Percentiles rank a stretch among this genome's conserved stretches.
These are phyloP conservation scores for Trichophyton benhamiae DNA, from an alignment of 2,329 filamentous ascomycete genomes.

Conservation along the genomic window DNA sequence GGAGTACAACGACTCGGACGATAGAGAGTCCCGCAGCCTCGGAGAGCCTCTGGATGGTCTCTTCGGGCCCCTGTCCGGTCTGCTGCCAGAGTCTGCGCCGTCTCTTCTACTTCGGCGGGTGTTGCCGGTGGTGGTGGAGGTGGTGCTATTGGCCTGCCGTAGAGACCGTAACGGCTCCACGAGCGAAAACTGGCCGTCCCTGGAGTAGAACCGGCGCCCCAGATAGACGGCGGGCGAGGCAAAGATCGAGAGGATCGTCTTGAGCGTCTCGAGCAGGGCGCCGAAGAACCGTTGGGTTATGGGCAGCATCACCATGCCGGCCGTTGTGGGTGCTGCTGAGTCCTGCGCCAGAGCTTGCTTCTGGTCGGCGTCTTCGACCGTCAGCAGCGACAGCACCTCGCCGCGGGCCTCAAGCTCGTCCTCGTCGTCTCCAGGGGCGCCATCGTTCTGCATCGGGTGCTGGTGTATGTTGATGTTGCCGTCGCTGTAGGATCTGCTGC, in stretches of 20 bases:
- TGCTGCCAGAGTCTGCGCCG: neutral
- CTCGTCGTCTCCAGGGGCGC: slow-evolving; percentile 9
- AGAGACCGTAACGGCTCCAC: slow-evolving; percentile 59
- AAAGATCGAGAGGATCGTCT: slow-evolving; percentile 66
- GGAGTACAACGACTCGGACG: slow-evolving; percentile 36
- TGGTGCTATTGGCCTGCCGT: slow-evolving; percentile 17
- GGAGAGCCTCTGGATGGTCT: slow-evolving; percentile 15
- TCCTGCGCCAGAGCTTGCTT: slow-evolving; percentile 42
- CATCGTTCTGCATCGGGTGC: slow-evolving; percentile 20
- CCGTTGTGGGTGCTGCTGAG: slow-evolving; percentile 28
- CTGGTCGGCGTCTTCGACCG: slow-evolving; percentile 46
- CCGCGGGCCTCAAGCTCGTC: slow-evolving; percentile 26
- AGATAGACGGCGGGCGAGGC: slow-evolving; percentile 71
- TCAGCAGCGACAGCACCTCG: slow-evolving; percentile 29
- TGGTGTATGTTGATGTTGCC: slow-evolving; percentile 22
- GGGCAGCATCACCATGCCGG: slow-evolving; percentile 23
- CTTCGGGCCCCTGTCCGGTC: neutral
- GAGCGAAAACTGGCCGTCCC: slow-evolving; percentile 66
- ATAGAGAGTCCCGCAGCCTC: slow-evolving; percentile 23
- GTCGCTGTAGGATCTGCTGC: slow-evolving; percentile 33
- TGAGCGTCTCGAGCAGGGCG: slow-evolving; percentile 61
- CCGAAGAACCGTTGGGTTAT: slow-evolving; percentile 59
- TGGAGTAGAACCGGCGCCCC: slow-evolving; percentile 70
- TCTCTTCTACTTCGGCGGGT: no score
- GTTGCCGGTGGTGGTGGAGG: slow-evolving; percentile 5